Conservation (phyloP, 2,329 filamentous ascomycete genomes). For the Ceratocystis ficicola region DNA sequence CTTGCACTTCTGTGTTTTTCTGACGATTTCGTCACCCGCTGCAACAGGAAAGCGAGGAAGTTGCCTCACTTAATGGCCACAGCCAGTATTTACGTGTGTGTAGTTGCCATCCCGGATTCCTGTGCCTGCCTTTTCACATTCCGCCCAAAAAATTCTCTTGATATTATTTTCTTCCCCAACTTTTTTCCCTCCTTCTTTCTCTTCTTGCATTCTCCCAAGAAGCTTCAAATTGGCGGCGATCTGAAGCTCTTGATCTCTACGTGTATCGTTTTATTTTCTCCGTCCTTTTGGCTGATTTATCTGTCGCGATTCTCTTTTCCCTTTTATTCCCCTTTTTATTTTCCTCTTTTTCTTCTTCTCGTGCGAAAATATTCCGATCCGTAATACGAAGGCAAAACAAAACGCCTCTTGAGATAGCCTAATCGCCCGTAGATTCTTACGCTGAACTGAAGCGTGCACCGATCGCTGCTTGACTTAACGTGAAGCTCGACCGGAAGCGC, state of each 20-base stretch:
- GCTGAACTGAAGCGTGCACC: background rate
- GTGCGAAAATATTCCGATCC: conserved; percentile 1
- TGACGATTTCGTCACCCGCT: conserved; percentile 10
- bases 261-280: background rate
- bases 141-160: background rate
- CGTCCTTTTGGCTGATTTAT: background rate
- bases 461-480: background rate
- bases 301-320: background rate
- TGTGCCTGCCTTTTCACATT: background rate
- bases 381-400: background rate
- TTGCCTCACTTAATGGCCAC: background rate
- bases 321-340: conserved; percentile 4
- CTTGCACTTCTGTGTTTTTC: background rate
- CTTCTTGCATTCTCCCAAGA: background rate
- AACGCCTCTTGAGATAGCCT: too few species aligned
- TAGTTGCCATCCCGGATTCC: background rate
- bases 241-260: background rate
- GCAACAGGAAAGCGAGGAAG: background rate
- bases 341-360: conserved; percentile 4
- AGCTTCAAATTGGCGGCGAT: background rate
- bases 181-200: background rate
- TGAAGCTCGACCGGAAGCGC: too few species aligned
- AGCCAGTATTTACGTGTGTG: background rate
- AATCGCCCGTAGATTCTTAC: background rate
- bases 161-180: background rate